These are phyloP conservation scores for Colletotrichum sansevieriae DNA, from an alignment of 2,329 filamentous ascomycete species.

Conservation along the genomic window DNA sequence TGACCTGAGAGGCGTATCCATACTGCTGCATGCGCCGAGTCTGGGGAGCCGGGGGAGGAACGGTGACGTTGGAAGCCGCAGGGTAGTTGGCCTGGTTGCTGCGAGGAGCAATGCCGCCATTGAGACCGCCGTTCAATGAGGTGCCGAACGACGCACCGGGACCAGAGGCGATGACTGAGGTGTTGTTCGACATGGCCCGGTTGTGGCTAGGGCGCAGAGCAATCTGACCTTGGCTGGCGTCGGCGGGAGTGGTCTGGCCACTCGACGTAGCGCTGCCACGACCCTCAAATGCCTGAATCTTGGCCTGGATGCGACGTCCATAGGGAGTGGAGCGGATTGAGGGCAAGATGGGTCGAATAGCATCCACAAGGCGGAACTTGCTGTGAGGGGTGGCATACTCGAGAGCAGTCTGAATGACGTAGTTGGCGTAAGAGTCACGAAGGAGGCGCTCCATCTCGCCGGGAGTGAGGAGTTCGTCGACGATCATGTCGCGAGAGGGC, in stretches of 20 bases:
- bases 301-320: constrained; percentile 91
- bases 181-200: constrained; percentile 58
- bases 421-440: constrained; percentile 95
- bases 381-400: constrained; percentile 83
- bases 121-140: constrained; percentile 47
- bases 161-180: constrained; percentile 51
- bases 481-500: constrained; percentile 81
- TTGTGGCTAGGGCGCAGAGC: constrained; percentile 59
- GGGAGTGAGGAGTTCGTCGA: constrained; percentile 81
- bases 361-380: constrained; percentile 83
- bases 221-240: constrained; percentile 67
- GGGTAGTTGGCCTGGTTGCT: constrained; percentile 54
- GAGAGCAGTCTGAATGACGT: constrained; percentile 96
- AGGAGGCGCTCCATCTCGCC: constrained; percentile 89
- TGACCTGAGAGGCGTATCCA: constrained; percentile 31
- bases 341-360: constrained; percentile 86
- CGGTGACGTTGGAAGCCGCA: constrained; percentile 49
- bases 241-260: constrained; percentile 65
- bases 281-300: constrained; percentile 77
- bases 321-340: constrained; percentile 92
- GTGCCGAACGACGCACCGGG: constrained; percentile 43
- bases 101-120: constrained; percentile 47
- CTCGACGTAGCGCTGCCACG: constrained; percentile 58
- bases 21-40: constrained; percentile 32
- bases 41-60: constrained; percentile 46